phyloP scores from a whole-genome alignment of 352 stramenopile species.

The Phytophthora boehmeriae region DNA sequence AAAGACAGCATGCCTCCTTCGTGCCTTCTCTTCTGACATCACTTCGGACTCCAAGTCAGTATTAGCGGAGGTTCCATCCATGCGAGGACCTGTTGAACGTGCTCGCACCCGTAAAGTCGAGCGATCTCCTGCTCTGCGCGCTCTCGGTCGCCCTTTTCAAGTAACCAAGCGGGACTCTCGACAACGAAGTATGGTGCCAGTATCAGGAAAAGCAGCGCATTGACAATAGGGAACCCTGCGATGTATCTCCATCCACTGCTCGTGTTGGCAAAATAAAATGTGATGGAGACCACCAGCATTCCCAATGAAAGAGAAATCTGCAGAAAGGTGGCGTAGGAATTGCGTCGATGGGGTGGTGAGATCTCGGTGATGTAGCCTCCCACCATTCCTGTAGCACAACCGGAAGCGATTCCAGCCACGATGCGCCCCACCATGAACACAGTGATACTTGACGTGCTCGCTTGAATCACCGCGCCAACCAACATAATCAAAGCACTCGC shows the following conservation, averaged over 20 bases:
- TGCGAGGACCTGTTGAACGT: conserved; percentile 24
- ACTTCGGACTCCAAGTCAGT: background rate
- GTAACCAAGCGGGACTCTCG: conserved; percentile 34
- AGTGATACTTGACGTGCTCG: conserved; percentile 16
- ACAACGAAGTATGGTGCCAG: conserved; percentile 31
- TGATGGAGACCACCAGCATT: conserved; percentile 20
- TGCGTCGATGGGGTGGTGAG: too few species aligned
- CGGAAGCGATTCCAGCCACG: too few species aligned
- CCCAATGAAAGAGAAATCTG: conserved; percentile 13
- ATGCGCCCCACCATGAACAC: background rate
- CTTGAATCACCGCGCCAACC: conserved; percentile 31
- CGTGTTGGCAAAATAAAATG: conserved; percentile 57
- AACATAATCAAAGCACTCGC: conserved; percentile 34
- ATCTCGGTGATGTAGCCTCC: too few species aligned
- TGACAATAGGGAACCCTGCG: conserved; percentile 3
- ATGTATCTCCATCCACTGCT: conserved; percentile 34
- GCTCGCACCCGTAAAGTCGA: conserved; percentile 24
- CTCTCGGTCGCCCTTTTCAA: conserved; percentile 18
- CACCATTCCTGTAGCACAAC: too few species aligned
- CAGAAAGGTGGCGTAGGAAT: background rate
- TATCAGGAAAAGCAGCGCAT: conserved; percentile 29
- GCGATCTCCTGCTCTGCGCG: conserved; percentile 24
- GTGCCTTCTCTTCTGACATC: background rate
- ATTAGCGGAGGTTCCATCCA: conserved; percentile 22
- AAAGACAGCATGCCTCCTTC: background rate